Evolutionary conservation across 2,329 filamentous ascomycete genomes (phyloP).

Genomic region (Cytospora leucostoma): DNA sequence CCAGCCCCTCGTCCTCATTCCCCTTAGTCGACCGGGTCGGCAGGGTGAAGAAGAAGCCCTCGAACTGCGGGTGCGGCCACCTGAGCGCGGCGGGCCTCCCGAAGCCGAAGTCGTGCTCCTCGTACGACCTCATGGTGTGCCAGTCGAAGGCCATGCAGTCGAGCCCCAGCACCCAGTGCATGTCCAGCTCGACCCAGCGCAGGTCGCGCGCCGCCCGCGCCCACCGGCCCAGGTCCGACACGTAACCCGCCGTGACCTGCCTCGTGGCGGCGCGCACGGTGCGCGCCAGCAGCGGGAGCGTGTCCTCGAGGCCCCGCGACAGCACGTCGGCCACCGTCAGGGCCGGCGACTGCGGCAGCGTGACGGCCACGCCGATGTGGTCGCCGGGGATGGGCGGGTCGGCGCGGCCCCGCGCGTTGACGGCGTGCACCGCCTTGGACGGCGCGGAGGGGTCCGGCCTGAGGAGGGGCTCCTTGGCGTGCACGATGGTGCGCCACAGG

Average conservation of each 20-base stretch:
- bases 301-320: neutral
- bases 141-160: constrained; percentile 34
- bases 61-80: constrained; percentile 21
- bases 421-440: constrained; percentile 30
- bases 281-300: constrained; percentile 30
- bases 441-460: constrained; percentile 22
- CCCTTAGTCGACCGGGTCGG: constrained; percentile 10
- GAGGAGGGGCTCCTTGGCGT: constrained; percentile 30
- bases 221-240: constrained; percentile 32
- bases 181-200: constrained; percentile 31
- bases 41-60: constrained; percentile 21
- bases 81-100: constrained; percentile 29
- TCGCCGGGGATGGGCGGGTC: constrained; percentile 32
- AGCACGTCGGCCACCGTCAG: constrained; percentile 27
- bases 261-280: constrained; percentile 32
- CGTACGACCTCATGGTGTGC: constrained; percentile 33
- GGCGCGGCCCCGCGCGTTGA: constrained; percentile 31
- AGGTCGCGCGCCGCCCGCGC: constrained; percentile 32
- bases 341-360: constrained; percentile 27
- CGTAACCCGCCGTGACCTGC: constrained; percentile 29
- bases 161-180: constrained; percentile 33
- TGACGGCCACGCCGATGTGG: constrained; percentile 32
- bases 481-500: constrained; percentile 32
- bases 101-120: constrained; percentile 37
- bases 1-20: constrained; percentile 14